Evolutionary conservation across 371 early-diverging fungal genomes (phyloP), one percentile per base, ranked within the genome.

Genomic region (Sporodiniella umbellata): DNA sequence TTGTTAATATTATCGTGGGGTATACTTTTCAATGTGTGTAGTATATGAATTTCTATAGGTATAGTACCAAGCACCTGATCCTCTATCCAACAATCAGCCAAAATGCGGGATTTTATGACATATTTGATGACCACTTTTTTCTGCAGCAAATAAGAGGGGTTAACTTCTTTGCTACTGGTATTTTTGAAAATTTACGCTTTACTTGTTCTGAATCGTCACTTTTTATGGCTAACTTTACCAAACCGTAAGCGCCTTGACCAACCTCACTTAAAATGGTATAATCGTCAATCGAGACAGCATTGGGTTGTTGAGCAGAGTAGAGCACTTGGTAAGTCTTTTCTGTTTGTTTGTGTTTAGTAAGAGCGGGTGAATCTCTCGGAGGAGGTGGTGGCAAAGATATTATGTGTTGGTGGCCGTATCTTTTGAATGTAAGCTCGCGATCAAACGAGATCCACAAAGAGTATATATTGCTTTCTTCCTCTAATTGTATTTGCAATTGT

Each of bases 211-310:
- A 70, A 62, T 78, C 77, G 22, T 62, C 48, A 49, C 64, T 72
- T 33, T 51, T 65, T n/a, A 64, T 59, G 4, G 75, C 85, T n/a
- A 85, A 56, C 51, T 85, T 80, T 21, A 88, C 89, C 33, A 76
- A 58, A 3, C 88, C 87, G 56, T 87, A 88, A 4, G 90, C 84
- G 15, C 90, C 89, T 60, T 87, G 81, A 5, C 90, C 90, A 5
- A 89, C 53, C 6, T 69, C 63, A 30, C 80, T 77, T 1, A 86
- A 40, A 30, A 86, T 80, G 1, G 73, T 65, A 58, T 79, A 89
- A 51, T 88, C 85, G 15, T 75, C 66, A 45, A 85, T 83, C 8
- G 44, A 45, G n/a, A 60, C 67, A 1, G 54, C 40, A 11, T 66
- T 62, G n/a, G 40, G 45, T 4, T 75, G 75, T 35, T 79, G 72